Percentiles rank a stretch among this genome's conserved stretches.
Conservation (phyloP, 192 early-diverging fungal genomes). For the Phycomyces nitens region DNA sequence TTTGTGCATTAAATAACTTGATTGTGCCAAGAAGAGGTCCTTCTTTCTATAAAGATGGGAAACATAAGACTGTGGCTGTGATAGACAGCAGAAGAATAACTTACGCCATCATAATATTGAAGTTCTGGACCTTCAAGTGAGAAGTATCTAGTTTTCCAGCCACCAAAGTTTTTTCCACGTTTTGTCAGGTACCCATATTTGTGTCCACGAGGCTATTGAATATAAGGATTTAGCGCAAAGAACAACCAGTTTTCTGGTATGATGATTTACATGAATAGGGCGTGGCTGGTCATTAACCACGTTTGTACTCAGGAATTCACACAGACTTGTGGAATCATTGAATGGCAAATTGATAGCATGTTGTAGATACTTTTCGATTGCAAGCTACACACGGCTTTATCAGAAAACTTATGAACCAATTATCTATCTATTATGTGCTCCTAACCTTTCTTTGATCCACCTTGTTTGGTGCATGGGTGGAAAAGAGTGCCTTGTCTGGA, state of each 20-base stretch:
- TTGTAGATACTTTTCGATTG: constrained; percentile 81
- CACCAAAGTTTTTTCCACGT: constrained; percentile 93
- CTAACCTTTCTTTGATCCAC: constrained; percentile 77
- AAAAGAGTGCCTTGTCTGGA: constrained; percentile 84
- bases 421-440: neutral
- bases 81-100: constrained; percentile 18
- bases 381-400: constrained; percentile 35
- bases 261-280: neutral
- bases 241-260: neutral
- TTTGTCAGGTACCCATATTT: constrained; percentile 91
- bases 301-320: constrained; percentile 76
- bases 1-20: constrained; percentile 64
- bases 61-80: neutral
- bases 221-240: too few species aligned
- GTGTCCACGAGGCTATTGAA: constrained; percentile 48
- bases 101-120: constrained; percentile 79
- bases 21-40: constrained; percentile 70
- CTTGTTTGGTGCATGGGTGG: constrained; percentile 77
- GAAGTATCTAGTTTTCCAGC: constrained; percentile 90
- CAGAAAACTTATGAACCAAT: neutral
- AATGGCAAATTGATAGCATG: constrained; percentile 56
- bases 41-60: constrained; percentile 46
- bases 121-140: constrained; percentile 62
- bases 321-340: constrained; percentile 54
- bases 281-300: constrained; percentile 39